Percentiles rank a stretch among this genome's conserved stretches.
Evolutionary conservation across 2,329 filamentous ascomycete species (phyloP).

Genomic region (Arthroderma sp.): DNA sequence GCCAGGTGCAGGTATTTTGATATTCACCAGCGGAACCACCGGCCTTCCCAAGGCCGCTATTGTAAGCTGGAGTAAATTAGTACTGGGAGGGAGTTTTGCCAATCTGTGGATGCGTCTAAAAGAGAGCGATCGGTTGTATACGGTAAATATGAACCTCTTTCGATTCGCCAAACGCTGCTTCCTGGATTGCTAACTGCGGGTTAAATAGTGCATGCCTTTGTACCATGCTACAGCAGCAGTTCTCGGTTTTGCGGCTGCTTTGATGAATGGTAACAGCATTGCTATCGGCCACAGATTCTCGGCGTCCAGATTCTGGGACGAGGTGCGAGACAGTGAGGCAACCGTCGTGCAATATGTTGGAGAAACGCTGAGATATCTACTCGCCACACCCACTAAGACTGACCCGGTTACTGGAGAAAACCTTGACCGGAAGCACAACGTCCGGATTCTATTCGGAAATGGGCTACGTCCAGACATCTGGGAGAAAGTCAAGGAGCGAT

Average conservation of each 20-base stretch:
- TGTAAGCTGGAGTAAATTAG: constrained; percentile 57
- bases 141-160: constrained; percentile 36
- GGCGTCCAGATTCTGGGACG: constrained; percentile 61
- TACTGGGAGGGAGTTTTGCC: constrained; percentile 41
- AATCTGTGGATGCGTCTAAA: constrained; percentile 45
- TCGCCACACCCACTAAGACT: constrained; percentile 49
- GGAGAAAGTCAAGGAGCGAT: constrained; percentile 70
- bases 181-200: constrained; percentile 3
- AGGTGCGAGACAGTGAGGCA: constrained; percentile 55
- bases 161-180: neutral
- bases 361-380: constrained; percentile 71
- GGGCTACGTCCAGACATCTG: constrained; percentile 76
- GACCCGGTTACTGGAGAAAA: constrained; percentile 52
- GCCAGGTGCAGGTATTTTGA: constrained; percentile 54
- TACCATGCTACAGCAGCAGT: constrained; percentile 72
- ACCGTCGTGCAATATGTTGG: constrained; percentile 79
- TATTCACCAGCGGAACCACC: constrained; percentile 78
- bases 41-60: constrained; percentile 71
- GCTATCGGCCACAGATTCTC: constrained; percentile 68
- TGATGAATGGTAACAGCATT: constrained; percentile 51
- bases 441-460: constrained; percentile 71
- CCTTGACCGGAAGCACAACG: constrained; percentile 57
- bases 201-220: constrained; percentile 62
- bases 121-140: constrained; percentile 58
- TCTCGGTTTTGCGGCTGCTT: constrained; percentile 50